Evolutionary conservation across 2,329 filamentous ascomycete genomes (phyloP), one percentile per base, ranked within the genome.

Genomic region (Arthrinium phaeospermum): DNA sequence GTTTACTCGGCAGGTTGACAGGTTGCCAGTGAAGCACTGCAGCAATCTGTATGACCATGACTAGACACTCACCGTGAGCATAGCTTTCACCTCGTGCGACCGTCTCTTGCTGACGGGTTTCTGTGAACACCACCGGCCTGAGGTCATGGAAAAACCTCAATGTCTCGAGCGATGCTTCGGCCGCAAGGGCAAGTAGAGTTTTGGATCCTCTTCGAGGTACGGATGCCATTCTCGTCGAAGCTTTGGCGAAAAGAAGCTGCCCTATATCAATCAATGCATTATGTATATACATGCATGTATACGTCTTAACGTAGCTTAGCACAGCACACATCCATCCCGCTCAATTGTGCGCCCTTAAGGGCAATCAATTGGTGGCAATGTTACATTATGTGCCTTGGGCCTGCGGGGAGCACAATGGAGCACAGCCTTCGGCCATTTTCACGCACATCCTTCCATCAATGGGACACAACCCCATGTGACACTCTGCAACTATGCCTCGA

Each of bases 91-190:
- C 67, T 47, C 46, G 67, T 68, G 34, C 67, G 24, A 68, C 19
- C n/a, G 44, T 12, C 27, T 12, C 30, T 47, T 45, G 27, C 46
- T 46, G 67, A 47, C 24, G 16, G 44, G 67, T 47, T 68, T 22
- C 24, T 34, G 30, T n/a, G 14, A 27, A 41, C 30, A 41, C 10
- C n/a, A 46, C 4, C 14, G n/a, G 67, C 27, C 34, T 46, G 14
- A 68, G 67, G 24, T 24, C 14, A 22, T 47, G 67, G 45, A 69
- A 49, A 37, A 45, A 69, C 67, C 47, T 41, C 34, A 41, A 64
- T 69, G 67, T 49, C 67, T 69, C 24, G 27, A 69, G 67, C n/a
- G 45, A 46, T 13, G 37, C 67, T 69, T 69, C 67, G 67, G 67
- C 67, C 67, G 67, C 67, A 69, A 69, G 67, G 16, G 22, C 27